A percentile compares a stretch with the other conserved stretches of the same genome.
Conservation (phyloP, 2,329 filamentous ascomycete species). For the Xylariaceae sp. region DNA sequence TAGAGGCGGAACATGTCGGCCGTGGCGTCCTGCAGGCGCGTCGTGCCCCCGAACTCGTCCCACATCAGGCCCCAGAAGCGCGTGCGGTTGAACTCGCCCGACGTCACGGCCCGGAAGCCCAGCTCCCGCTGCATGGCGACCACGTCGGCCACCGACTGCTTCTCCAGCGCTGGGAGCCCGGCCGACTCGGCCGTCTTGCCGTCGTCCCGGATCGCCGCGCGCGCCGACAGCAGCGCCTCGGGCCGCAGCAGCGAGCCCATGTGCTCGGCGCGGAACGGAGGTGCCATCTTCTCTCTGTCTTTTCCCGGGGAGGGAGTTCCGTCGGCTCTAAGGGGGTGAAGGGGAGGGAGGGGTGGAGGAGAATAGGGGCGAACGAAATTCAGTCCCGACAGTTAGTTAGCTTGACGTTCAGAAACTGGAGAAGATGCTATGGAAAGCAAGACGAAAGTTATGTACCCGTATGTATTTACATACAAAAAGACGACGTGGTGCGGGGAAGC, state of each 20-base stretch:
- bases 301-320: too few relatives aligned
- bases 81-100: slow-evolving; percentile 59
- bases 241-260: slow-evolving; percentile 69
- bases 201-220: slow-evolving; percentile 52
- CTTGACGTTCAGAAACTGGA: too few relatives aligned
- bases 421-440: too few relatives aligned
- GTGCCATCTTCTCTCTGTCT: slow-evolving; percentile 19
- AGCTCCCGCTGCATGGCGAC: slow-evolving; percentile 61
- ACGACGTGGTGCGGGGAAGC: too few relatives aligned
- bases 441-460: too few relatives aligned
- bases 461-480: too few relatives aligned
- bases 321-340: too few relatives aligned
- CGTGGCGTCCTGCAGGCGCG: slow-evolving; percentile 41
- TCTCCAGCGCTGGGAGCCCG: slow-evolving; percentile 52
- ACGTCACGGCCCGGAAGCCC: slow-evolving; percentile 59
- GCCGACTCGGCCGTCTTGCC: slow-evolving; percentile 44
- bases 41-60: slow-evolving; percentile 45
- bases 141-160: slow-evolving; percentile 57
- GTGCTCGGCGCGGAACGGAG: slow-evolving; percentile 69
- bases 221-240: slow-evolving; percentile 52
- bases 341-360: too few relatives aligned
- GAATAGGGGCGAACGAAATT: too few relatives aligned
- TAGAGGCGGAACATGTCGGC: slow-evolving; percentile 46
- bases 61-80: slow-evolving; percentile 46
- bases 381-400: too few relatives aligned